Base-by-base conservation (phyloP, 768 basidiomycete genomes). In the Collybia sordida region DNA sequence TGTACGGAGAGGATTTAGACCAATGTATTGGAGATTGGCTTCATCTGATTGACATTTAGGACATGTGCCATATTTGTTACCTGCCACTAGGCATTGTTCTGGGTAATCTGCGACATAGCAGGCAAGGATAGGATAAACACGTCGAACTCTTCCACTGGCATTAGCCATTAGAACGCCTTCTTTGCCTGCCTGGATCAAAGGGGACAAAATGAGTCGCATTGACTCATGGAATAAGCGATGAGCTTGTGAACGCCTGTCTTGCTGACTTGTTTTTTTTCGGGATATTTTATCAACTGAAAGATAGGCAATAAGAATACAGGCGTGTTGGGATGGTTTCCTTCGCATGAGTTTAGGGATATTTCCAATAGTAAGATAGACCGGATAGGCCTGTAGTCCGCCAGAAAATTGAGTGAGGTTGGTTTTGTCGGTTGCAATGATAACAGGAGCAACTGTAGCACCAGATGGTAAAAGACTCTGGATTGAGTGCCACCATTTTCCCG, bases 81-180 rank as follows among this genome's bases (percentile, higher is more conserved):
- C 49, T 0, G 69, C 65, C 0, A 70, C 65, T 0, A 78, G 66
- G 12, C 70, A 59, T 52, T 79, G 77, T 47, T 79, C 74, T 0
- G 76, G 78, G 22, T 19, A 42, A 42, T 42, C 21, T 5, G 40
- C 40, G 11, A 48, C 58, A 49, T 67, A 71, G 0, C 61, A 58
- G 0, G 77, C 72, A 3, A 79, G 49, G 36, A 47, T 21, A 0
- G 75, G 76, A 50, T 68, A 63, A 4, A 63, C 49, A 0, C 56
- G 60, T 0, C 69, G 60, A 0, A 65, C 27, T 0, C 42, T 4
- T 0, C 74, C 69, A 60, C 78, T 72, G 0, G 69, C 70, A 51
- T 69, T 64, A 1, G 18, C 22, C 51, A 70, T 55, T 9, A 27
- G 6, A 7, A 66, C 19, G 6, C 40, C 40, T 15, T 42, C 24